Evolutionary conservation across 179 eudicot species (phyloP).

Genomic region (Beta lomatogona): DNA sequence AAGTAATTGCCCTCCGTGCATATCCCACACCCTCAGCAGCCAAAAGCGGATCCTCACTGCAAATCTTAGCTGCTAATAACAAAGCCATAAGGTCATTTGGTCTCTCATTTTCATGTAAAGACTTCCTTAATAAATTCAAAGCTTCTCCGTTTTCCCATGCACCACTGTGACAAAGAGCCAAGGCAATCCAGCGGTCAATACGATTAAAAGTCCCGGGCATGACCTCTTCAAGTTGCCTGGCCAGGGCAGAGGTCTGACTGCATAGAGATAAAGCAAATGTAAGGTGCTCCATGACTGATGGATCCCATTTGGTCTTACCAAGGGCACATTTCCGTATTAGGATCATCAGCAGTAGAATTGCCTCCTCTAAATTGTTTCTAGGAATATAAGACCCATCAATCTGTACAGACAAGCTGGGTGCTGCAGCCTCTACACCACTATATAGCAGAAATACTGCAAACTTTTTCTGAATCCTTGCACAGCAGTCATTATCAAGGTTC

Average conservation of each 20-base stretch:
- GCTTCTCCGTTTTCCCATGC: conserved; percentile 44
- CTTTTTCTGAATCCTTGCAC: conserved; percentile 49
- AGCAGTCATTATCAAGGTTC: conserved; percentile 51
- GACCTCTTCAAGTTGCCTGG: conserved; percentile 52
- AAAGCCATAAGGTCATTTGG: conserved; percentile 45
- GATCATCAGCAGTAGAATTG: conserved; percentile 45
- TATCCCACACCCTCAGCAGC: conserved; percentile 48
- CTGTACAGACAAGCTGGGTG: conserved; percentile 50
- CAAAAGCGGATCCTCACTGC: conserved; percentile 41
- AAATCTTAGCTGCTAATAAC: conserved; percentile 47
- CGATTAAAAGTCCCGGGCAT: conserved; percentile 49
- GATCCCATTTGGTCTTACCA: conserved; percentile 51
- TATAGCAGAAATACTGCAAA: conserved; percentile 52
- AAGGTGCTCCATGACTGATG: conserved; percentile 55
- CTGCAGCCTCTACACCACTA: conserved; percentile 54
- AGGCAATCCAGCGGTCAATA: conserved; percentile 48
- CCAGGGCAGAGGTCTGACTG: conserved; percentile 45
- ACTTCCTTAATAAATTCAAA: conserved; percentile 45
- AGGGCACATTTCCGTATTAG: conserved; percentile 41
- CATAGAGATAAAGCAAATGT: conserved; percentile 52
- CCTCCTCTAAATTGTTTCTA: conserved; percentile 53
- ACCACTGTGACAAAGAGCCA: conserved; percentile 49
- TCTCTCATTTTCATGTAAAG: conserved; percentile 48
- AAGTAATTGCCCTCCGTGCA: conserved; percentile 42
- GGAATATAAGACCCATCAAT: conserved; percentile 53